Percentiles rank a stretch among this genome's conserved stretches.
phyloP scores from a whole-genome alignment of 2,329 filamentous ascomycete species.

The Monosporascus sp. region DNA sequence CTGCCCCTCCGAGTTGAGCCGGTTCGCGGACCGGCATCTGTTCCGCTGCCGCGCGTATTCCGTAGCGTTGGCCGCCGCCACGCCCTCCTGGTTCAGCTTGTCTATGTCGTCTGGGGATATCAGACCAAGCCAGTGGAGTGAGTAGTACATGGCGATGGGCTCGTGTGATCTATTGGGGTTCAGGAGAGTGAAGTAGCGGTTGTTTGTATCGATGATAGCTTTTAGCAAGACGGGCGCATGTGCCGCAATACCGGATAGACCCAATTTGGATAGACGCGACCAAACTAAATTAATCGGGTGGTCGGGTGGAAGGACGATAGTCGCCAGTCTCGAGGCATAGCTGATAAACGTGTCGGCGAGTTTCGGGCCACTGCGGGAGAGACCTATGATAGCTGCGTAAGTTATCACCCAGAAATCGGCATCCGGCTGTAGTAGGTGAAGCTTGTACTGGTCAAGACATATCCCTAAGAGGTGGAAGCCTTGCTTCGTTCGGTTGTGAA shows the following conservation, averaged over 20 bases:
- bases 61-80: neutral
- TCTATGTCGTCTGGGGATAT: constrained; percentile 4
- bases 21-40: neutral
- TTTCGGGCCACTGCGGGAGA: constrained; percentile 15
- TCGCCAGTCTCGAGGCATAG: constrained; percentile 21
- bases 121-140: constrained; percentile 1
- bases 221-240: constrained; percentile 1
- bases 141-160: constrained; percentile 2
- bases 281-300: constrained; percentile 25
- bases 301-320: constrained; percentile 14
- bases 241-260: neutral
- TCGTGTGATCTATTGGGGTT: neutral
- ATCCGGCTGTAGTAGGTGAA: constrained; percentile 19
- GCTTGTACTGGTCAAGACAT: constrained; percentile 24
- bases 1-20: neutral
- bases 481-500: constrained; percentile 21
- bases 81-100: constrained; percentile 4
- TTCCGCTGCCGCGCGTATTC: neutral
- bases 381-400: constrained; percentile 22
- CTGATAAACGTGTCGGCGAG: constrained; percentile 21
- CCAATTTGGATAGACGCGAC: constrained; percentile 10
- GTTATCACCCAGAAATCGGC: constrained; percentile 26
- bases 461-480: constrained; percentile 21
- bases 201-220: constrained; percentile 2
- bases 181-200: constrained; percentile 1